Evolutionary conservation across 2,329 filamentous ascomycete genomes (phyloP).

Genomic region (Aspergillus sergii): DNA sequence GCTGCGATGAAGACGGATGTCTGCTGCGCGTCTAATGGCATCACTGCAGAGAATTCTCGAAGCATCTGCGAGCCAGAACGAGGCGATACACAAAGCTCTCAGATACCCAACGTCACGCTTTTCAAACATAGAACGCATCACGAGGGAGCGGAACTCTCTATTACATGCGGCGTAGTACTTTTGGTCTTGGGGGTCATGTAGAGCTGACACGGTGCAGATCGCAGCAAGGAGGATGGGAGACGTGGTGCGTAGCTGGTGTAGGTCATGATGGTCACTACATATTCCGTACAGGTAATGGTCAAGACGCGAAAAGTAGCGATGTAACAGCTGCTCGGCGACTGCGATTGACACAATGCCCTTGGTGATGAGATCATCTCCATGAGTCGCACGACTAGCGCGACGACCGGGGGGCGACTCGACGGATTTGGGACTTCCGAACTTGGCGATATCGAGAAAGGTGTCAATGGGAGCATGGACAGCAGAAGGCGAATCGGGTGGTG

Average conservation of each 20-base stretch:
- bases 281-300: constrained; percentile 53
- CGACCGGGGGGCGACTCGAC: constrained; percentile 18
- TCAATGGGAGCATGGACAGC: constrained; percentile 40
- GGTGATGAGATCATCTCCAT: constrained; percentile 47
- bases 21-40: constrained; percentile 33
- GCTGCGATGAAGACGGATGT: constrained; percentile 39
- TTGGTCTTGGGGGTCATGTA: constrained; percentile 44
- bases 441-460: constrained; percentile 39
- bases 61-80: constrained; percentile 57
- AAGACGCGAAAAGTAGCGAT: constrained; percentile 47
- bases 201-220: constrained; percentile 50
- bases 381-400: constrained; percentile 20
- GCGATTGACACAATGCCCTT: constrained; percentile 45
- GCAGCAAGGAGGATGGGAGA: constrained; percentile 49
- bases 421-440: constrained; percentile 34
- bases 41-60: constrained; percentile 41
- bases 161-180: constrained; percentile 42
- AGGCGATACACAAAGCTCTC: constrained; percentile 52
- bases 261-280: constrained; percentile 42
- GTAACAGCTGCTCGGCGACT: constrained; percentile 47
- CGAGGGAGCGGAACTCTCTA: constrained; percentile 49
- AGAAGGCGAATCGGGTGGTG: constrained; percentile 36
- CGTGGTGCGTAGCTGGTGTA: constrained; percentile 43
- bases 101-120: constrained; percentile 50
- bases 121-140: constrained; percentile 52